A percentile compares a stretch with the other conserved stretches of the same genome.
phyloP scores from a whole-genome alignment of 306 rosid species.

The Castanopsis chinensis region DNA sequence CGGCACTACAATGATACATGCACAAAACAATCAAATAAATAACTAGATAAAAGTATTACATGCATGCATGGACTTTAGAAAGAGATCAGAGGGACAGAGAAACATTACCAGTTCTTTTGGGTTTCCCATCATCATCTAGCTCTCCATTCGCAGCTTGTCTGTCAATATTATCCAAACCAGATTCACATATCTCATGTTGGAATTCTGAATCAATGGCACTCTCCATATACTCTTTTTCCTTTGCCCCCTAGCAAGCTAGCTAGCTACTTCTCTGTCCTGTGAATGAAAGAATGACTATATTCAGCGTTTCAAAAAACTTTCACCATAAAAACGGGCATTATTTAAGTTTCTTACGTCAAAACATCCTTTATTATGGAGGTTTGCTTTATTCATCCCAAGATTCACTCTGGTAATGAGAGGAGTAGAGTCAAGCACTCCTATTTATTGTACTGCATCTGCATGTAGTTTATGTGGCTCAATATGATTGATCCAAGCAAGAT shows the following conservation, averaged over 20 bases:
- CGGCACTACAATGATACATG: not conserved
- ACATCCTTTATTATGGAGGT: no score
- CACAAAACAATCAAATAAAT: not conserved
- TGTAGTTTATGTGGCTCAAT: not conserved
- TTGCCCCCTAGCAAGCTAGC: no score
- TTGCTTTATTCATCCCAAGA: no score
- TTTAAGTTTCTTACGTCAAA: no score
- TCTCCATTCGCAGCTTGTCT: not conserved
- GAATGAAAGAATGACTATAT: no score
- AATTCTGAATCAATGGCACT: no score
- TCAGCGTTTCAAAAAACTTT: no score
- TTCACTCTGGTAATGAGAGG: no score
- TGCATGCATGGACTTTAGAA: not conserved
- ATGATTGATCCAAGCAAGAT: not conserved
- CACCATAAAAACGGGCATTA: no score
- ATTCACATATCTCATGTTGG: not conserved
- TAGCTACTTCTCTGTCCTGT: no score
- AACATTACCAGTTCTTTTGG: slow-evolving; percentile 30
- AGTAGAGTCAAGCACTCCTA: not conserved
- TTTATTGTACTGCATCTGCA: no score
- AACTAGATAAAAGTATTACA: not conserved
- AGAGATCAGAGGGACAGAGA: not conserved
- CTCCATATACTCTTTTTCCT: no score
- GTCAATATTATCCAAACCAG: not conserved
- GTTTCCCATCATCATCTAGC: slow-evolving; percentile 37